These are phyloP conservation scores for Adansonia digitata DNA, from an alignment of 345 rosid species.

Conservation along the genomic window DNA sequence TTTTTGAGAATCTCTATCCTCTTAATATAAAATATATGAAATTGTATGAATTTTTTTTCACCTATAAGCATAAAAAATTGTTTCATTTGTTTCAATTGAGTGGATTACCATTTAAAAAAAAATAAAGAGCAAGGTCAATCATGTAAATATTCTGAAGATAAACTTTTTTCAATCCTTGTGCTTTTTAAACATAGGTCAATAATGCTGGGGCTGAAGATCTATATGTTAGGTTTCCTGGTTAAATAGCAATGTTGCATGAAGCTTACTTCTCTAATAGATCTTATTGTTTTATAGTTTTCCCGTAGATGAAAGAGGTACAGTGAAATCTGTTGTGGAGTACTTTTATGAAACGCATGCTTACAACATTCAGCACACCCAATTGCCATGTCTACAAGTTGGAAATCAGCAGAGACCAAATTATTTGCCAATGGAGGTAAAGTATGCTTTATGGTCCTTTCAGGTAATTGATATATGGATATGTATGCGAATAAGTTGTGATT, in stretches of 20 bases:
- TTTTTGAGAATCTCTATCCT: not conserved
- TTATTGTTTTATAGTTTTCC: conserved; percentile 53
- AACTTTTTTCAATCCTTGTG: not conserved
- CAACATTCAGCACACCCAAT: conserved; percentile 60
- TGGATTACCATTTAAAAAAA: not conserved
- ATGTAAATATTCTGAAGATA: not conserved
- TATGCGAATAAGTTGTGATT: conserved; percentile 7
- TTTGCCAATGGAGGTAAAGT: conserved; percentile 83
- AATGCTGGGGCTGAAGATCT: not conserved
- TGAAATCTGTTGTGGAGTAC: conserved; percentile 85
- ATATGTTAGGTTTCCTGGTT: not conserved
- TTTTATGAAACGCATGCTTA: conserved; percentile 75
- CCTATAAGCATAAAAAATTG: not conserved
- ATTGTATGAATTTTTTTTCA: not conserved
- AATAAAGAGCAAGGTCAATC: not conserved
- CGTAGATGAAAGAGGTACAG: conserved; percentile 80
- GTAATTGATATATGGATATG: not conserved
- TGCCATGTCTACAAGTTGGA: conserved; percentile 95
- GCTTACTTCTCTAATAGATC: not conserved
- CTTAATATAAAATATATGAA: not conserved
- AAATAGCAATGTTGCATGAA: not conserved
- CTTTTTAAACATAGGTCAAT: not conserved
- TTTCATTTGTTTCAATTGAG: not conserved
- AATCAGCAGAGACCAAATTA: conserved; percentile 87
- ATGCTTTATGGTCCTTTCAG: not conserved